These are phyloP conservation scores for Calonectria honghensis DNA, from an alignment of 2,329 filamentous ascomycete species.

Conservation along the genomic window DNA sequence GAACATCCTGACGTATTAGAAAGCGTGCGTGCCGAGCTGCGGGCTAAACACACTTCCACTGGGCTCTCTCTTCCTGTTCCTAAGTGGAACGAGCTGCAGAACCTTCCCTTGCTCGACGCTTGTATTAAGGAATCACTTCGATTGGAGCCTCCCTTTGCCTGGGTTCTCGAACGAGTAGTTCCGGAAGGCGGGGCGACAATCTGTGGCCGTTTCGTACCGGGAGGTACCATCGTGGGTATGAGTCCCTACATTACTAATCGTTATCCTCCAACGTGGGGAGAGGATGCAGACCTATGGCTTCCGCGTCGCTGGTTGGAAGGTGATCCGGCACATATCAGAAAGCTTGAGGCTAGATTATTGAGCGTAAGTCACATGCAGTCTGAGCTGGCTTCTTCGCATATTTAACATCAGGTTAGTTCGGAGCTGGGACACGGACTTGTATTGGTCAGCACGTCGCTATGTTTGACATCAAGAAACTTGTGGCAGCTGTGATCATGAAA, in stretches of 20 bases:
- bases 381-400: not conserved
- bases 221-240: constrained; percentile 1
- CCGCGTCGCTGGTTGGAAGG: not conserved
- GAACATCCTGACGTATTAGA: not conserved
- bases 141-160: not conserved
- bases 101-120: not conserved
- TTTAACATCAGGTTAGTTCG: not conserved
- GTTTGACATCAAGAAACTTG: not conserved
- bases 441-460: not conserved
- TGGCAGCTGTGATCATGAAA: not conserved
- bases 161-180: not conserved
- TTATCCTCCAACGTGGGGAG: not conserved
- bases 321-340: not conserved
- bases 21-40: not conserved
- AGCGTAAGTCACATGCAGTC: not conserved
- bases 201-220: not conserved
- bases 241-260: constrained; percentile 4
- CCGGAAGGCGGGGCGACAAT: not conserved
- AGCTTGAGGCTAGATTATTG: constrained; percentile 5
- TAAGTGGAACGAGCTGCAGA: not conserved
- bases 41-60: not conserved
- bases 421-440: not conserved
- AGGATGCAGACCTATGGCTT: not conserved
- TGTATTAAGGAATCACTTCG: not conserved
- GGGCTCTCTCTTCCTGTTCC: not conserved